Conservation (phyloP, 768 basidiomycete species). For the Dentipellis fragilis region DNA sequence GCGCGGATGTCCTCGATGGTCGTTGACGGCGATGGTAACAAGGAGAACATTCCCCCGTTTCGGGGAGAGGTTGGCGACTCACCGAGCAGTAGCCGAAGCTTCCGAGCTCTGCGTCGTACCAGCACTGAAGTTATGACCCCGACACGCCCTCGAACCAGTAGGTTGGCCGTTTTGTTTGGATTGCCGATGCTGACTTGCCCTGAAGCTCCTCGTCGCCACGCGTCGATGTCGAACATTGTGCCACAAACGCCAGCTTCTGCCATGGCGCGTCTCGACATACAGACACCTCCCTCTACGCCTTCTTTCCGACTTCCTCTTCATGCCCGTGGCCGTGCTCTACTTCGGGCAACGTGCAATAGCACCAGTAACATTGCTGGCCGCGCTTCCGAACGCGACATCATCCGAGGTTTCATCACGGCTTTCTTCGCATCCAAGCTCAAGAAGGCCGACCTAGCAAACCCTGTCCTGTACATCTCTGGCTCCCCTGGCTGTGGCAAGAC, state of each 20-base stretch:
- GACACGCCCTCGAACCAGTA: conserved; percentile 36
- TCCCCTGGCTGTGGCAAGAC: conserved; percentile 92
- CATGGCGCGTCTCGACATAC: conserved; percentile 29
- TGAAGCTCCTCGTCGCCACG: conserved; percentile 35
- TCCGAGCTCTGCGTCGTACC: conserved; percentile 29
- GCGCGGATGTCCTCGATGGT: conserved; percentile 34
- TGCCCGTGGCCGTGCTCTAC: conserved; percentile 54
- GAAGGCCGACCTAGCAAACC: conserved; percentile 19
- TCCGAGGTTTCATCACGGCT: conserved; percentile 48
- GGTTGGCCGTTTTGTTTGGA: conserved; percentile 12
- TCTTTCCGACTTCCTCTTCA: conserved; percentile 37
- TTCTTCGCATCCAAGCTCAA: conserved; percentile 30
- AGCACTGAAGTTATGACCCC: conserved; percentile 28
- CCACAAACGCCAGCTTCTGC: conserved; percentile 28
- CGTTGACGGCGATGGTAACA: conserved; percentile 53
- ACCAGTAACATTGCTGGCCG: conserved; percentile 56
- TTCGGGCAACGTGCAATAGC: conserved; percentile 62
- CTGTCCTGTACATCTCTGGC: conserved; percentile 81
- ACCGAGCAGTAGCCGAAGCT: conserved; percentile 5
- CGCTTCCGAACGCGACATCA: conserved; percentile 45
- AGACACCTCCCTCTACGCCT: conserved; percentile 57
- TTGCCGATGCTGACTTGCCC: conserved; percentile 8
- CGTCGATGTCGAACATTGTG: conserved; percentile 36
- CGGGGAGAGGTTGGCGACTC: conserved; percentile 24
- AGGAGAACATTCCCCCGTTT: conserved; percentile 72